Base-by-base conservation (phyloP, 23 red algal species). In the Cyanidioschyzon merolae region DNA sequence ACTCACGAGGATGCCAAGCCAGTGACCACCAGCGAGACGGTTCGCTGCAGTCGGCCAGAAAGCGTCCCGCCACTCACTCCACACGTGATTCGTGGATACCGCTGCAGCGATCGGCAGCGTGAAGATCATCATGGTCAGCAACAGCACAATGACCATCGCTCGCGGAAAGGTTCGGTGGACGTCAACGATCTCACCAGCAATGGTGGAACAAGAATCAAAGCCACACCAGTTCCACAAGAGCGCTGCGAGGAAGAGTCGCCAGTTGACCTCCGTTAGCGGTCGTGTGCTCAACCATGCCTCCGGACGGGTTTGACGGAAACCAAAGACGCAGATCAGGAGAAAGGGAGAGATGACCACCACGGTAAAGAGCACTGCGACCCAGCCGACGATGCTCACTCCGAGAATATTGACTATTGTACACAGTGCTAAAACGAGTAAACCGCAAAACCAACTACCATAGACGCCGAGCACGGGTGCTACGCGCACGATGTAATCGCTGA, bases 141-240 rank as follows among this genome's bases (percentile, higher is more conserved):
- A 17, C 39, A 67, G 59, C 2, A 71, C 59, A 7, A 81, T 59
- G 39, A 81, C 54, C 59, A 81, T 81, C 0, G 78, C 78, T 40
- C 68, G 59, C 2, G 78, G 78, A 57, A 71, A 81, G 21, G 78
- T 63, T 40, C 1, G 36, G 18, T 39, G 38, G 32, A 40, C 78
- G 34, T 81, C 21, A 29, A 18, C 7, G 26, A 81, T 71, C 41
- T 81, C 78, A 2, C 78, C 78, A 32, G 78, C 78, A 40, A 67
- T 35, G 15, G 78, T 81, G 3, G 58, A 67, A 26, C 35, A 38
- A 34, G 58, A 71, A 57, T 81, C 78, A 40, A 59, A 81, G 0
- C 78, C 78, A 40, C 78, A 81, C 1, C 59, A 68, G 34, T 81
- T 81, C 78, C 78, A 81, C 25, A 81, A 40, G 16, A 57, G 12